These are phyloP conservation scores for Botryosphaeria agaves DNA, from an alignment of 2,329 filamentous ascomycete species.

Conservation along the genomic window DNA sequence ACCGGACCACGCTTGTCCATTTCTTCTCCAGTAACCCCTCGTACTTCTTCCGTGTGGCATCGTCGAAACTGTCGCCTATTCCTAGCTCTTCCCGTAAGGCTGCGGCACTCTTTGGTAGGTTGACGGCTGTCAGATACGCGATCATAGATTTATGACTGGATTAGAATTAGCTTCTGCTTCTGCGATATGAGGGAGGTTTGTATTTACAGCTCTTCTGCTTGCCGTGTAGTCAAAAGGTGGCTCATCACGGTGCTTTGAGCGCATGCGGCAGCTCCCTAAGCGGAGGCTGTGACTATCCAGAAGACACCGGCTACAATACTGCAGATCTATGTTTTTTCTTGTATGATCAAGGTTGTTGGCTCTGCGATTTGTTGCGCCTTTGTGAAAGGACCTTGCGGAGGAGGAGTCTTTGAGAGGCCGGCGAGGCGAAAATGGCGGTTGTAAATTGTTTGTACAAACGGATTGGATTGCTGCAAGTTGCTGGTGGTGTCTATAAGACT, in stretches of 20 bases:
- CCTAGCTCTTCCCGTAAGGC: conserved; percentile 62
- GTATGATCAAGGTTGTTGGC: too few relatives aligned
- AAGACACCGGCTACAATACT: too few relatives aligned
- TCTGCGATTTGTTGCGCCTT: too few relatives aligned
- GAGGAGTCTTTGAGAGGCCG: too few relatives aligned
- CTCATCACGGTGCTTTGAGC: conserved; percentile 37
- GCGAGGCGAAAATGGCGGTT: too few relatives aligned
- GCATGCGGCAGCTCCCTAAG: neutral
- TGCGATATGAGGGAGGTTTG: conserved; percentile 3
- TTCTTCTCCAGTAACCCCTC: conserved; percentile 92
- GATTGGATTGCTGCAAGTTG: too few relatives aligned
- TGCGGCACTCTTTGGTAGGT: conserved; percentile 50
- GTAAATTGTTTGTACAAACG: too few relatives aligned
- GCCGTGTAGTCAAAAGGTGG: conserved; percentile 57
- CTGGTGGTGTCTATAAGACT: too few relatives aligned
- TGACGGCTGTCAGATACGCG: conserved; percentile 64
- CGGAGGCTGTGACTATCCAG: too few relatives aligned
- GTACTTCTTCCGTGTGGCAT: conserved; percentile 79
- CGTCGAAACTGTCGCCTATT: conserved; percentile 58
- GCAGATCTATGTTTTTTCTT: too few relatives aligned
- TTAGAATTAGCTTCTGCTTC: conserved; percentile 12
- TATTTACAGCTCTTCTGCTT: conserved; percentile 77
- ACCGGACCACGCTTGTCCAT: conserved; percentile 86
- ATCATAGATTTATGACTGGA: conserved; percentile 82
- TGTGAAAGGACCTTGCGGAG: too few relatives aligned